Conservation (phyloP, 2,329 filamentous ascomycete species). For the Pezicula neosporulosa region DNA sequence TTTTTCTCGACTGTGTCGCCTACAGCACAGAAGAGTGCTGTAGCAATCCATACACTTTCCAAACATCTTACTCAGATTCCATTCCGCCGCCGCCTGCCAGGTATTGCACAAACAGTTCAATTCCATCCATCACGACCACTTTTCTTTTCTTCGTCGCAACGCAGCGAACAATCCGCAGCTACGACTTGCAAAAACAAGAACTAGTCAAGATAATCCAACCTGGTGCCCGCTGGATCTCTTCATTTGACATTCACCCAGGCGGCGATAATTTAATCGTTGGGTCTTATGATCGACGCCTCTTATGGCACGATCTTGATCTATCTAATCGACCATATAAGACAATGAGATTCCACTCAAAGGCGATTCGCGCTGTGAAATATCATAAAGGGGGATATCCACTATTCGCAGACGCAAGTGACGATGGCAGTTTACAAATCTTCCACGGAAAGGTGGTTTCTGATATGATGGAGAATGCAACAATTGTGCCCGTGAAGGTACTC, state of each 20-base stretch:
- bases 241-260: slow-evolving; percentile 87
- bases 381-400: slow-evolving; percentile 77
- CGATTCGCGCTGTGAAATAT: slow-evolving; percentile 84
- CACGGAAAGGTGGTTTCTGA: slow-evolving; percentile 94
- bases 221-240: slow-evolving; percentile 91
- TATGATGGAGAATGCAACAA: slow-evolving; percentile 92
- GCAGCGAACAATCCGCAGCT: slow-evolving; percentile 86
- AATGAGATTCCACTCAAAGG: slow-evolving; percentile 88
- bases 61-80: slow-evolving; percentile 95
- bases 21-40: slow-evolving; percentile 70
- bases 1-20: slow-evolving; percentile 93
- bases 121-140: slow-evolving; percentile 93
- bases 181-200: slow-evolving; percentile 88
- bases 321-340: slow-evolving; percentile 92
- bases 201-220: slow-evolving; percentile 92
- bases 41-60: slow-evolving; percentile 91
- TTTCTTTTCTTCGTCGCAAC: slow-evolving; percentile 97
- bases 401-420: slow-evolving; percentile 93
- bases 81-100: slow-evolving; percentile 75
- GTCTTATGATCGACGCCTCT: slow-evolving; percentile 86
- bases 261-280: slow-evolving; percentile 94
- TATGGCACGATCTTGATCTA: slow-evolving; percentile 97
- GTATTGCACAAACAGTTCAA: slow-evolving; percentile 78
- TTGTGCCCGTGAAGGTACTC: slow-evolving; percentile 93
- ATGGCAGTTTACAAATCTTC: slow-evolving; percentile 93